phyloP scores from a whole-genome alignment of 805 yeast genomes.

The Hanseniaspora hatyaiensis region DNA sequence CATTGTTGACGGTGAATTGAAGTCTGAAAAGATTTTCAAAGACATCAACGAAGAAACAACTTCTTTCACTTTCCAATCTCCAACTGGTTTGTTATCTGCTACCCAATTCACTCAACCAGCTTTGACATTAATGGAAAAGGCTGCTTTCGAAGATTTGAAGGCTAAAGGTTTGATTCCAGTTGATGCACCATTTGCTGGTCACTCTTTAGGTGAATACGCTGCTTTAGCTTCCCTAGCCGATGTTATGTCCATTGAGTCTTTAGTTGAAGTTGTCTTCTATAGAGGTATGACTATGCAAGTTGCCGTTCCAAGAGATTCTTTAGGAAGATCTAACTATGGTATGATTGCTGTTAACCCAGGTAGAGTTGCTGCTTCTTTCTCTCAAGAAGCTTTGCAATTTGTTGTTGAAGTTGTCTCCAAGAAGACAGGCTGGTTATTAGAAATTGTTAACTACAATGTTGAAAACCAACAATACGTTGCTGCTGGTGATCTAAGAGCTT shows the following conservation, averaged over 20 bases:
- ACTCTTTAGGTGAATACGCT: constrained; percentile 97
- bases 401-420: constrained; percentile 79
- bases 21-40: constrained; percentile 91
- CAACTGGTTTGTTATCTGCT: constrained; percentile 90
- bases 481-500: constrained; percentile 94
- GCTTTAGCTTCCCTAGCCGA: constrained; percentile 95
- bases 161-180: constrained; percentile 89
- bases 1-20: constrained; percentile 68
- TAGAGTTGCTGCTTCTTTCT: constrained; percentile 76
- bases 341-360: constrained; percentile 98
- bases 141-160: constrained; percentile 94
- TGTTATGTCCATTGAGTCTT: constrained; percentile 95
- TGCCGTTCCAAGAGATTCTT: constrained; percentile 93
- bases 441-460: constrained; percentile 95
- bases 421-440: constrained; percentile 86
- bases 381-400: constrained; percentile 85
- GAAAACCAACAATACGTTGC: constrained; percentile 97
- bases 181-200: constrained; percentile 95
- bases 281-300: constrained; percentile 99
- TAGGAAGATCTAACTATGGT: constrained; percentile 96
- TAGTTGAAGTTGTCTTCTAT: constrained; percentile 95
- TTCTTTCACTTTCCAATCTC: constrained; percentile 79
- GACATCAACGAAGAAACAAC: constrained; percentile 71
- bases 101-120: constrained; percentile 99
- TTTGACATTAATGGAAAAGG: constrained; percentile 97